Conservation (phyloP, 2,329 filamentous ascomycete species). For the Trichophaea hybrida region DNA sequence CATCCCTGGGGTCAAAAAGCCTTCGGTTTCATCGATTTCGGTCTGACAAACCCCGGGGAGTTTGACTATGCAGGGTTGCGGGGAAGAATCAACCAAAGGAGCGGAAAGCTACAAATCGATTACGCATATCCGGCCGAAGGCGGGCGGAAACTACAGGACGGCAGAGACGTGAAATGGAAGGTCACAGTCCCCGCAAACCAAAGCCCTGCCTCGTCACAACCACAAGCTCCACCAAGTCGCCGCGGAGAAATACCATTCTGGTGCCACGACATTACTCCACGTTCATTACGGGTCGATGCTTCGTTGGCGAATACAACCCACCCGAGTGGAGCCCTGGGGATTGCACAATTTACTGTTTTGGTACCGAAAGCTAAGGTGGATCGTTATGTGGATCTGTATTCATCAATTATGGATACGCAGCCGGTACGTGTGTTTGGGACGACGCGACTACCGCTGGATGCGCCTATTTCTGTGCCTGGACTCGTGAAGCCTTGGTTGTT, state of each 20-base stretch:
- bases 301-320: conserved; percentile 34
- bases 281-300: conserved; percentile 42
- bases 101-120: conserved; percentile 29
- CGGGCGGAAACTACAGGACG: conserved; percentile 41
- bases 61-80: conserved; percentile 33
- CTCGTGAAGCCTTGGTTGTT: conserved; percentile 21
- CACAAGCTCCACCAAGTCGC: conserved; percentile 21
- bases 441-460: conserved; percentile 15
- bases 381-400: conserved; percentile 20
- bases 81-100: conserved; percentile 27
- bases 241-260: conserved; percentile 48
- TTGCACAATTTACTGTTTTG: conserved; percentile 35
- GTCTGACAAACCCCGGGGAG: conserved; percentile 36
- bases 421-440: conserved; percentile 20
- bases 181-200: conserved; percentile 38
- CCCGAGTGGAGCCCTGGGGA: conserved; percentile 39
- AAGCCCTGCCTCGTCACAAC: conserved; percentile 13
- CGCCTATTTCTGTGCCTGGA: conserved; percentile 11
- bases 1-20: conserved; percentile 46
- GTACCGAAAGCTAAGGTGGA: conserved; percentile 26
- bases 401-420: conserved; percentile 17
- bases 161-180: conserved; percentile 44
- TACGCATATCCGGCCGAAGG: conserved; percentile 41
- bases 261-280: conserved; percentile 48
- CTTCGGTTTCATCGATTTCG: conserved; percentile 46